Percentiles rank a stretch among this genome's conserved stretches.
These are phyloP conservation scores for Claviceps capensis DNA, from an alignment of 2,329 filamentous ascomycete species.

Conservation along the genomic window DNA sequence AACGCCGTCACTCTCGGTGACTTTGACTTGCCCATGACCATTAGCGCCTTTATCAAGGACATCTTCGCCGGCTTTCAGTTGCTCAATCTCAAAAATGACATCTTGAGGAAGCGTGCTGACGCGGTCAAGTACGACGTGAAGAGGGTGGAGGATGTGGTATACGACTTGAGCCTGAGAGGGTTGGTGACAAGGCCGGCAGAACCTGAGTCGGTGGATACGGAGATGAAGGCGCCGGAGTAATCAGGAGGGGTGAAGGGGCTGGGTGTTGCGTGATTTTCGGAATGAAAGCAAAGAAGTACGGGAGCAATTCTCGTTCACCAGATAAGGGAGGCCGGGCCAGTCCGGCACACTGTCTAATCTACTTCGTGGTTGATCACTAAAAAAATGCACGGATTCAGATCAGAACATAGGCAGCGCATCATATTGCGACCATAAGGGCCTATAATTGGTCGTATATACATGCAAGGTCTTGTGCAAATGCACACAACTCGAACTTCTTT, in stretches of 20 bases:
- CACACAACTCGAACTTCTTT: background rate
- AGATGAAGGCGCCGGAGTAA: constrained; percentile 23
- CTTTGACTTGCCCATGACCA: constrained; percentile 70
- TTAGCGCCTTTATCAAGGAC: constrained; percentile 88
- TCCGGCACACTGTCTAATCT: too few species aligned
- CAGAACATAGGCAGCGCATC: background rate
- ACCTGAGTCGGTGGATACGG: constrained; percentile 18
- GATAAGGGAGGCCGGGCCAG: background rate
- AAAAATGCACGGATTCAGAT: background rate
- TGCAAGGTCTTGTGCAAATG: background rate
- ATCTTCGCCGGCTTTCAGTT: constrained; percentile 93
- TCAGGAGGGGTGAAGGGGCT: background rate
- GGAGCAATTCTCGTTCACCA: background rate
- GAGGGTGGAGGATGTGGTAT: constrained; percentile 95
- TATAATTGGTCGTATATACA: background rate
- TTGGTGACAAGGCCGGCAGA: constrained; percentile 42
- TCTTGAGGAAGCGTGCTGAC: constrained; percentile 74
- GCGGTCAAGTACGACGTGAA: constrained; percentile 96
- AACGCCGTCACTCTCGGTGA: constrained; percentile 87
- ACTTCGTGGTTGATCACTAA: background rate
- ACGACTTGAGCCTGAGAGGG: constrained; percentile 80
- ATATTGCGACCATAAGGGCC: background rate
- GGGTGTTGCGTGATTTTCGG: background rate
- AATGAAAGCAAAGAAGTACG: too few species aligned
- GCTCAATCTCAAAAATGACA: constrained; percentile 94